Evolutionary conservation across 805 yeast genomes (phyloP), one percentile per base, ranked within the genome.

Genomic region (Ogataea henricii): DNA sequence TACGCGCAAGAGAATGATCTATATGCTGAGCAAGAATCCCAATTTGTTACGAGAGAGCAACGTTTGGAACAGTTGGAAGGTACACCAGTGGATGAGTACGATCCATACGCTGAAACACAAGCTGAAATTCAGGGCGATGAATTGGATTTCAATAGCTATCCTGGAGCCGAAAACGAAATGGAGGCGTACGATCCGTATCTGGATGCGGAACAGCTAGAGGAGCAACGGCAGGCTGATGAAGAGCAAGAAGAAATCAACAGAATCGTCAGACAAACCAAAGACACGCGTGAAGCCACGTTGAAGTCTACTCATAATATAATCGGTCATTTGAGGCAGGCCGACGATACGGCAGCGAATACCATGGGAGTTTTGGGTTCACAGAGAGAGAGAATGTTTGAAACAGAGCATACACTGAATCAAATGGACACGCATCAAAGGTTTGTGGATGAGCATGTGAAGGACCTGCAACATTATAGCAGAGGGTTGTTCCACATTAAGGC

Each of bases 321-420:
- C 26, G 77, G 77, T 45, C 75, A 82, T 72, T 85, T 89, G 2
- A 77, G 79, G 48, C 85, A 84, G 47, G 90, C 91, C 1, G 89
- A 85, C 60, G 79, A 78, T 51, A 74, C 85, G 5, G 92, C 89
- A 30, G 73, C 83, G 53, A 91, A 92, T 63, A 86, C 97, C 0
- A 68, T 92, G 53, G 97, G 97, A 23, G 81, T 89, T 81, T 76
- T 94, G 41, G 99, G 99, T 21, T 80, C 91, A n/a, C 98, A 94
- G 67, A 83, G 94, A 48, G 97, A 90, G 63, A 76, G 89, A 41
- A 72, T 94, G 53, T 87, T 85, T 65, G 82, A 81, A 59, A 83
- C 91, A 17, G 97, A 94, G 63, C 80, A 81, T 54, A 84, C 84
- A 55, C 71, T 92, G 56, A 80, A 87, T 45, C 70, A 87, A 46